phyloP scores from a whole-genome alignment of 2,329 filamentous ascomycete genomes.

The Paraphoma sp. region DNA sequence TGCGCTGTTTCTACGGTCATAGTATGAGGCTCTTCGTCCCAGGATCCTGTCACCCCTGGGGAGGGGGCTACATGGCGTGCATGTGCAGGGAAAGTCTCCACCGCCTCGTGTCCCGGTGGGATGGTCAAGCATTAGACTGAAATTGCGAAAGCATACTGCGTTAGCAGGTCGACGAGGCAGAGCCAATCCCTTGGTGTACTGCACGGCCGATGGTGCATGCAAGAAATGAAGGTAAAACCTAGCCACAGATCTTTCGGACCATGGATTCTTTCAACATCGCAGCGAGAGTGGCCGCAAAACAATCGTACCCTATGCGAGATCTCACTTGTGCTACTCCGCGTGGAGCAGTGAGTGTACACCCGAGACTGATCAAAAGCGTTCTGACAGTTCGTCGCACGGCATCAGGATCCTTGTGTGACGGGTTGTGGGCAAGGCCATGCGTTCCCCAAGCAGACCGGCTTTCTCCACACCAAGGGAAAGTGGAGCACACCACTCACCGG shows the following conservation, averaged over 20 bases:
- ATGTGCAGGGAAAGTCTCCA: background rate
- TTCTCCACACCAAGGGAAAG: background rate
- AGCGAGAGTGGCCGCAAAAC: no score
- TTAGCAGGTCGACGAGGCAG: background rate
- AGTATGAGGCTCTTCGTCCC: background rate
- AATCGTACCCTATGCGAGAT: no score
- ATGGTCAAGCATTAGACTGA: background rate
- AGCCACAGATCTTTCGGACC: background rate
- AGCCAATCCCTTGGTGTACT: background rate
- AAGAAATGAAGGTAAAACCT: background rate
- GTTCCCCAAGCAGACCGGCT: background rate
- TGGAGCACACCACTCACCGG: background rate
- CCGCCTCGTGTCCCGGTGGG: background rate
- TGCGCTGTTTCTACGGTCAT: background rate
- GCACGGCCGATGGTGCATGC: background rate
- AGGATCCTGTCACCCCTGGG: background rate
- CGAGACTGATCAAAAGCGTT: background rate
- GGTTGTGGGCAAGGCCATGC: background rate
- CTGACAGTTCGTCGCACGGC: background rate
- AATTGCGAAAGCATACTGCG: background rate
- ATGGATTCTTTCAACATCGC: no score
- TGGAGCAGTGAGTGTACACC: background rate
- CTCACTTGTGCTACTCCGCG: no score
- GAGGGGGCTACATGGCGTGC: background rate
- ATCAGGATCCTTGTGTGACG: background rate